Evolutionary conservation across 2,329 filamentous ascomycete genomes (phyloP).

Genomic region (Magnaporthiopsis rhizophila): DNA sequence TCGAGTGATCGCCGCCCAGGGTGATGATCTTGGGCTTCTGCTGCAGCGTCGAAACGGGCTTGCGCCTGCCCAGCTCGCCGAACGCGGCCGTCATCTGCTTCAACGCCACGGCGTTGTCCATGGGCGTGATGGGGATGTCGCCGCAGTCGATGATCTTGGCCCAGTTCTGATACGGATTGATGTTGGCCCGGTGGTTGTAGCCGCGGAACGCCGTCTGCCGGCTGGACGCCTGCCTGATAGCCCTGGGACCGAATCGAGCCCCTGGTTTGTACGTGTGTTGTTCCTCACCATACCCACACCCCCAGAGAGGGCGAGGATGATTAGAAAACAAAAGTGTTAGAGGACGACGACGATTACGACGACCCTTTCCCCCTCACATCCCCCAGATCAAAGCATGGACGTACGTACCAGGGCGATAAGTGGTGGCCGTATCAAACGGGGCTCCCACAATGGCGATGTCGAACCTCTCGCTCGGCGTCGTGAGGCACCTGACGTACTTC

Average conservation of each 20-base stretch:
- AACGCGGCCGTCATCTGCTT: constrained; percentile 80
- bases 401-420: constrained; percentile 54
- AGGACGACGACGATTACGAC: no score
- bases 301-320: background rate
- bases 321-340: background rate
- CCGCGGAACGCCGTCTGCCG: constrained; percentile 73
- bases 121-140: constrained; percentile 78
- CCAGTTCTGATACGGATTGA: constrained; percentile 80
- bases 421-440: constrained; percentile 67
- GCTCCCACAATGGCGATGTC: constrained; percentile 67
- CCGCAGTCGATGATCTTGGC: constrained; percentile 80
- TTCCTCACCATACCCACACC: background rate
- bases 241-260: constrained; percentile 77
- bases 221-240: constrained; percentile 75
- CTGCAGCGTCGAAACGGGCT: constrained; percentile 24
- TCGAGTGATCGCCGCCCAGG: constrained; percentile 65
- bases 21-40: constrained; percentile 52
- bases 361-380: background rate
- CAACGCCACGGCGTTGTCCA: constrained; percentile 76
- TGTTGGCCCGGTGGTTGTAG: constrained; percentile 71
- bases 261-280: constrained; percentile 26
- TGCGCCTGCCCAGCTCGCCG: constrained; percentile 50
- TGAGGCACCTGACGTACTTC: constrained; percentile 59
- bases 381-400: background rate
- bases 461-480: constrained; percentile 53